A percentile compares a stretch with the other conserved stretches of the same genome.
These are phyloP conservation scores for Primulina huaijiensis DNA, from an alignment of 257 asterid species.

Conservation along the genomic window DNA sequence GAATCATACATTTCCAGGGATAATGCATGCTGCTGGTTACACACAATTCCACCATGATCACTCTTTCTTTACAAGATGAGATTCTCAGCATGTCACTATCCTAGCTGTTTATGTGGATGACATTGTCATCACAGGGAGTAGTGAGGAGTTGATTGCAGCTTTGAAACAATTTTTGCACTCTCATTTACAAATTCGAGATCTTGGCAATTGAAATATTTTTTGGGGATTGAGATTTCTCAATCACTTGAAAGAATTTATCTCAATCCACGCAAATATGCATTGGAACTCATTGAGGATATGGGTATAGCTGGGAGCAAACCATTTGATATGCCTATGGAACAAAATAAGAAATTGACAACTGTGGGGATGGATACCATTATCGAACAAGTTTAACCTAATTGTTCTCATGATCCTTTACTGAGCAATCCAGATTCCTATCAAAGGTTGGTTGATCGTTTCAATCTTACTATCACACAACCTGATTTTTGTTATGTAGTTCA, in stretches of 20 bases:
- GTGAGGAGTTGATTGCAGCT: no score
- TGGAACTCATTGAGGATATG: not conserved
- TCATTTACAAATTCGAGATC: no score
- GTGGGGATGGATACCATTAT: no score
- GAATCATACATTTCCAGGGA: not conserved
- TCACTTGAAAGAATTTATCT: no score
- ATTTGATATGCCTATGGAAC: not conserved
- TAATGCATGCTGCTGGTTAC: not conserved
- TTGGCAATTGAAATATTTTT: no score
- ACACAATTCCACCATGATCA: not conserved
- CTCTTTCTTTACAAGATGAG: not conserved
- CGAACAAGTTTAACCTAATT: rapidly evolving
- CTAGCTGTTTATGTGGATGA: not conserved
- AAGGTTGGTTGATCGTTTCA: not conserved
- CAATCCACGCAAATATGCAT: no score
- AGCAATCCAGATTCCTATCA: not conserved
- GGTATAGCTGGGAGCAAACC: not conserved
- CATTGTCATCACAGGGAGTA: not conserved
- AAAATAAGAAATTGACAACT: no score
- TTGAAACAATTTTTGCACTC: not conserved
- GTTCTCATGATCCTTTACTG: not conserved
- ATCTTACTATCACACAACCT: not conserved
- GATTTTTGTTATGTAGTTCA: not conserved
- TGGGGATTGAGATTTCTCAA: no score
- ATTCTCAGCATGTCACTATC: not conserved